phyloP scores from a whole-genome alignment of 2,329 filamentous ascomycete genomes.

The Verticillium isaacii region DNA sequence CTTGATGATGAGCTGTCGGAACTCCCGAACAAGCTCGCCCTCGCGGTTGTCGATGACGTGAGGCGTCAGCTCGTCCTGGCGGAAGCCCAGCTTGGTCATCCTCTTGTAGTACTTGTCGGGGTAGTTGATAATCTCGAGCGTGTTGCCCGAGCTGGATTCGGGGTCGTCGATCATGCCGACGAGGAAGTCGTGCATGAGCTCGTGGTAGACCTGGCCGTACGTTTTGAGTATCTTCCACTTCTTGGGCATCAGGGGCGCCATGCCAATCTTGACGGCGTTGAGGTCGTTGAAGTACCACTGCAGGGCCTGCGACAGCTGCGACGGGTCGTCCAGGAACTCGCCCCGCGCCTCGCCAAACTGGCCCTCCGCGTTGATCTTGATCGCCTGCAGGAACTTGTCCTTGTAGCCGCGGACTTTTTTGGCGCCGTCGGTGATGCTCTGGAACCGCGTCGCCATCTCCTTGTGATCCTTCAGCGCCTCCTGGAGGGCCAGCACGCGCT shows the following conservation, averaged over 20 bases:
- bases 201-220: constrained; percentile 87
- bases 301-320: constrained; percentile 78
- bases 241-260: constrained; percentile 86
- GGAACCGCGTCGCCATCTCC: constrained; percentile 88
- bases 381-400: constrained; percentile 83
- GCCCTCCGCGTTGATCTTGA: constrained; percentile 66
- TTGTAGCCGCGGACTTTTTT: constrained; percentile 94
- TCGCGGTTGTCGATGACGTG: constrained; percentile 90
- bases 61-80: constrained; percentile 69
- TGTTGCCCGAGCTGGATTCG: constrained; percentile 78
- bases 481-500: constrained; percentile 83
- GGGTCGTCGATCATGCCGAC: constrained; percentile 78
- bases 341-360: constrained; percentile 70
- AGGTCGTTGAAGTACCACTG: constrained; percentile 98
- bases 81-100: constrained; percentile 85
- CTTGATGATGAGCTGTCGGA: constrained; percentile 90
- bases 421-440: constrained; percentile 89
- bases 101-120: constrained; percentile 94
- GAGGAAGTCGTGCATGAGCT: constrained; percentile 92
- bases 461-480: constrained; percentile 95
- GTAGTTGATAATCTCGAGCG: constrained; percentile 91
- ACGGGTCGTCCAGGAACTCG: constrained; percentile 78
- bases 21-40: constrained; percentile 85
- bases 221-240: constrained; percentile 95
- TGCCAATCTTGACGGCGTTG: constrained; percentile 88